A percentile compares a stretch with the other conserved stretches of the same genome.
Evolutionary conservation across 2,329 filamentous ascomycete genomes (phyloP).

Genomic region (Albifimbria verrucaria): DNA sequence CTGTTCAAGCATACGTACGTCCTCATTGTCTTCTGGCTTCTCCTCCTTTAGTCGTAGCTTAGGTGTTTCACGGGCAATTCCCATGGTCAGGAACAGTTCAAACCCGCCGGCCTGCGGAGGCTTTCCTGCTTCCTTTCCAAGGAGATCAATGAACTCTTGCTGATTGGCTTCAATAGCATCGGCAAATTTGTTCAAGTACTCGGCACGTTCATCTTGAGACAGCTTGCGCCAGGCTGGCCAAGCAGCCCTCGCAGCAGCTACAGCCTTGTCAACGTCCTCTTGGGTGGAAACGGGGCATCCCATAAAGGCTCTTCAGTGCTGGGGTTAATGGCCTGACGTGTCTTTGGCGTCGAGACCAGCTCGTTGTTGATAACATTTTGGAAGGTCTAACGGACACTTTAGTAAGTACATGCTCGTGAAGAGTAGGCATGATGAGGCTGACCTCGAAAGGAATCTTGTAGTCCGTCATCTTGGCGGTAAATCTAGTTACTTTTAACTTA

Average conservation of each 20-base stretch:
- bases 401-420: not conserved
- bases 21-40: conserved; percentile 28
- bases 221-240: conserved; percentile 26
- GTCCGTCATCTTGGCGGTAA: not conserved
- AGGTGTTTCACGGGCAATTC: not conserved
- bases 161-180: conserved; percentile 21
- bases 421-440: not conserved
- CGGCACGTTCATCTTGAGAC: conserved; percentile 19
- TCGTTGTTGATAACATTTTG: conserved; percentile 40
- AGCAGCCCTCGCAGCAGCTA: conserved; percentile 20
- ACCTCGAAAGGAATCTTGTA: not conserved
- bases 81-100: conserved; percentile 9
- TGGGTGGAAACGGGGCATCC: conserved; percentile 23
- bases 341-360: conserved; percentile 13
- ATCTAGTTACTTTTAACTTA: too few relatives aligned
- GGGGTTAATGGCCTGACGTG: conserved; percentile 21
- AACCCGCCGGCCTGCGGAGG: conserved; percentile 12
- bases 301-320: conserved; percentile 28
- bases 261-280: conserved; percentile 26
- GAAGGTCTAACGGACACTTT: conserved; percentile 29
- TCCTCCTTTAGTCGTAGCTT: conserved; percentile 11
- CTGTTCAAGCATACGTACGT: conserved; percentile 15
- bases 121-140: conserved; percentile 21
- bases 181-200: conserved; percentile 19
- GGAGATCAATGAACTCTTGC: conserved; percentile 16